phyloP scores from a whole-genome alignment of 179 eudicot genomes.

The Monotropa hypopitys region DNA sequence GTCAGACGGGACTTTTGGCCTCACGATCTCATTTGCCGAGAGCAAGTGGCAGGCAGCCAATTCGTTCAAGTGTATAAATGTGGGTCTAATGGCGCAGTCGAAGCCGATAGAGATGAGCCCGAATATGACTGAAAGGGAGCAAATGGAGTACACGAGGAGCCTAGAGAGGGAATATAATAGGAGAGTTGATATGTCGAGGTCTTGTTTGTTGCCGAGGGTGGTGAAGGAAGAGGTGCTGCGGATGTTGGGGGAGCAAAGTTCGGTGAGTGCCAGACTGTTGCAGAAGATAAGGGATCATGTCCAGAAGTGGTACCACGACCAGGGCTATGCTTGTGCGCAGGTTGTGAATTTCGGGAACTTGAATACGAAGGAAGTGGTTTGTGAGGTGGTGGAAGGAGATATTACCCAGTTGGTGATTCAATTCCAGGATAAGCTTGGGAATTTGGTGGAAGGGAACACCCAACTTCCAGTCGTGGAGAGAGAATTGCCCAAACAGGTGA shows the following conservation, averaged over 20 bases:
- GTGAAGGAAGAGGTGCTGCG: constrained; percentile 43
- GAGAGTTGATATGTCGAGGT: constrained; percentile 58
- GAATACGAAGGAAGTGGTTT: constrained; percentile 83
- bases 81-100: constrained; percentile 78
- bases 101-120: constrained; percentile 71
- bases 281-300: constrained; percentile 78
- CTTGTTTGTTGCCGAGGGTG: constrained; percentile 60
- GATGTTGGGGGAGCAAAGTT: constrained; percentile 55
- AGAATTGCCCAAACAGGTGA: constrained; percentile 76
- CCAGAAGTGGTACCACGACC: constrained; percentile 91
- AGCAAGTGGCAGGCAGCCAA: constrained; percentile 81
- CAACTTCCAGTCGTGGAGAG: constrained; percentile 45
- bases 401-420: constrained; percentile 77
- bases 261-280: constrained; percentile 65
- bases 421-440: constrained; percentile 96
- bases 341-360: constrained; percentile 91
- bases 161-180: constrained; percentile 69
- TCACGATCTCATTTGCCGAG: constrained; percentile 55
- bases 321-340: constrained; percentile 86
- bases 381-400: constrained; percentile 97
- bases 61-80: constrained; percentile 63
- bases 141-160: constrained; percentile 35
- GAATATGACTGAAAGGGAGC: constrained; percentile 83
- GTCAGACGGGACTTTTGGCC: constrained; percentile 55
- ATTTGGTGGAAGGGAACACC: constrained; percentile 84